phyloP scores from a whole-genome alignment of 306 rosid genomes.

The Vigna reflexopilosa region DNA sequence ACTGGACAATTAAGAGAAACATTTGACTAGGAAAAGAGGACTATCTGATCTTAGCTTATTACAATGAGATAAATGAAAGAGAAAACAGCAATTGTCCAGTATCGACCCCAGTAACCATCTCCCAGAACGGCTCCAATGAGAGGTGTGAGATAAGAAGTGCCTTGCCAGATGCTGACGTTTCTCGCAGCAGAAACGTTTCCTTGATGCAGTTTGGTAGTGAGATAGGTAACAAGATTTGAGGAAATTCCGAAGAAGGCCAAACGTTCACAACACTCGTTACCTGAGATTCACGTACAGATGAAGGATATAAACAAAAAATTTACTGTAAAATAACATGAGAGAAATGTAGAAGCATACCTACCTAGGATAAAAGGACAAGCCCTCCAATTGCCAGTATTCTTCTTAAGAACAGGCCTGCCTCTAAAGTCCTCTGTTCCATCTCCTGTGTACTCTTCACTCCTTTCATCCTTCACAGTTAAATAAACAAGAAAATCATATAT shows the following conservation, averaged over 20 bases:
- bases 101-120: slow-evolving; percentile 96
- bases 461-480: slow-evolving; percentile 50
- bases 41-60: slow-evolving; percentile 30
- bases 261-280: slow-evolving; percentile 88
- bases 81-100: slow-evolving; percentile 83
- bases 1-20: not conserved
- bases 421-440: slow-evolving; percentile 66
- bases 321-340: not conserved
- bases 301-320: slow-evolving; percentile 17
- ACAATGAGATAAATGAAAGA: slow-evolving; percentile 79
- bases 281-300: slow-evolving; percentile 52
- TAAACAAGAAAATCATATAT: slow-evolving; percentile 29
- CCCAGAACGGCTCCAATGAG: slow-evolving; percentile 87
- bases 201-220: slow-evolving; percentile 76
- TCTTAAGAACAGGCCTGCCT: slow-evolving; percentile 57
- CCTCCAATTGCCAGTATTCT: slow-evolving; percentile 65
- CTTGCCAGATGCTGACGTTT: slow-evolving; percentile 86
- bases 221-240: slow-evolving; percentile 89
- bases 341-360: slow-evolving; percentile 52
- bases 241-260: slow-evolving; percentile 90
- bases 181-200: slow-evolving; percentile 89
- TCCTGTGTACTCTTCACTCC: slow-evolving; percentile 45
- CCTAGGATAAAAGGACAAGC: slow-evolving; percentile 73
- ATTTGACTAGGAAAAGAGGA: slow-evolving; percentile 22
- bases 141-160: slow-evolving; percentile 96